Base-by-base conservation (phyloP, 164 flowering plant genomes). In the Malania oleifera region DNA sequence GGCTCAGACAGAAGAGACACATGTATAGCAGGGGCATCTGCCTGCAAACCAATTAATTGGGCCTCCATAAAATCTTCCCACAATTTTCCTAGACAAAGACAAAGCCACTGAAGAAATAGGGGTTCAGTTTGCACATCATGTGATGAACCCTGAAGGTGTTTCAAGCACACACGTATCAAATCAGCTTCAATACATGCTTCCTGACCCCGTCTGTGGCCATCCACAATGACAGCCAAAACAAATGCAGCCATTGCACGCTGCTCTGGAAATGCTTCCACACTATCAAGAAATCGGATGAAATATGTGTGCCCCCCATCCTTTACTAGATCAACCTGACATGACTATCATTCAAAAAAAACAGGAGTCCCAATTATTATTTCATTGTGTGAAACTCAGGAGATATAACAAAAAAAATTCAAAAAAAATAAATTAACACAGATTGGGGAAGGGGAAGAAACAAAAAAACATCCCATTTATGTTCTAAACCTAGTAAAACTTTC, bases 211-310 rank as follows among this genome's bases (percentile, higher is more conserved):
- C 79, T 79, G 58, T 93, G 91, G 28, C 89, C 92, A 80, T 88
- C 99, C 43, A 83, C 89, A 72, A 90, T 83, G 37, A 93, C 93
- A 46, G 99, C 97, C 75, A 93, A 79, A 61, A 93, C 99, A 81
- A 93, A 93, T 39, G 99, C 97, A 70, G 99, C 97, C 99, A 90
- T 93, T 47, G 97, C 92, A 19, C 96, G 96, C 64, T 90, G 98
- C 62, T 93, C 97, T 27, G 99, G 96, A 68, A 67, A 90, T 27
- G 97, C 92, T 72, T 88, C 97, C 67, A 77, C 66, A 69, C 91
- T 83, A 65, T 93, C 95, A 67, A 93, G 95, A 80, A 93, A 93
- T 67, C 78, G 77, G 47, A 93, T 90, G 66, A 93, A 93, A 70
- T 90, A 90, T 66, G 64, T 72, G 61, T 93, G 99, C 7, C 99